Evolutionary conservation across 768 basidiomycete genomes (phyloP), one percentile per base, ranked within the genome.

Genomic region (Melanogaster broomeanus): DNA sequence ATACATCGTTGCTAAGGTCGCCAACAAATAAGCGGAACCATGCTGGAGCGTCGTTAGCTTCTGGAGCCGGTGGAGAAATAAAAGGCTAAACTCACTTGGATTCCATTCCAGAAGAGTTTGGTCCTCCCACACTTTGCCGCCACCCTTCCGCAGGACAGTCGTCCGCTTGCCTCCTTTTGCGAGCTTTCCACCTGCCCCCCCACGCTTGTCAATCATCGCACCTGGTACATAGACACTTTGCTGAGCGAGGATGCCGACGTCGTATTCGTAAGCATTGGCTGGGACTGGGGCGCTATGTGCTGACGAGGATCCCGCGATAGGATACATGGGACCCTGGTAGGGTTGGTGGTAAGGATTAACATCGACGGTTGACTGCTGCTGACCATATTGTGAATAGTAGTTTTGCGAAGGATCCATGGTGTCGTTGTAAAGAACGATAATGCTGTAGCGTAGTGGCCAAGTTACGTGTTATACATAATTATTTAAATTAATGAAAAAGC

Each of bases 21-120:
- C 97, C 97, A 19, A 98, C 94, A 64, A 99, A 99, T 37, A 99
- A 74, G 25, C 97, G 84, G 74, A 96, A 99, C 95, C 95, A 98
- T 13, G 91, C 94, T 96, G 12, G 35, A 49, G 38, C 37, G 39
- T 38, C 1, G 25, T 61, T 27, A 60, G 56, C 60, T 6, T 8
- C 2, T 42, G 39, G 10, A 13, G 21, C 21, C 2, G n/a, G 8
- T 30, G 31, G 40, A 10, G 22, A 31, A 42, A n/a, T 12, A 16
- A 33, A n/a, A 48, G 34, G 31, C 4, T 25, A 16, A 9, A 78
- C 90, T 59, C 65, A 97, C 95, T 84, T 46, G 96, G 90, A 73
- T 93, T 97, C 97, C 97, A 99, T 61, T 99, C 97, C 13, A 98
- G 72, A 49, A 99, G 75, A 4, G 93, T 97, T 72, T 93, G 93